Percentiles rank a stretch among this genome's conserved stretches.
Conservation (phyloP, 202 grass and related monocot genomes). For the Sporobolus alterniflorus region DNA sequence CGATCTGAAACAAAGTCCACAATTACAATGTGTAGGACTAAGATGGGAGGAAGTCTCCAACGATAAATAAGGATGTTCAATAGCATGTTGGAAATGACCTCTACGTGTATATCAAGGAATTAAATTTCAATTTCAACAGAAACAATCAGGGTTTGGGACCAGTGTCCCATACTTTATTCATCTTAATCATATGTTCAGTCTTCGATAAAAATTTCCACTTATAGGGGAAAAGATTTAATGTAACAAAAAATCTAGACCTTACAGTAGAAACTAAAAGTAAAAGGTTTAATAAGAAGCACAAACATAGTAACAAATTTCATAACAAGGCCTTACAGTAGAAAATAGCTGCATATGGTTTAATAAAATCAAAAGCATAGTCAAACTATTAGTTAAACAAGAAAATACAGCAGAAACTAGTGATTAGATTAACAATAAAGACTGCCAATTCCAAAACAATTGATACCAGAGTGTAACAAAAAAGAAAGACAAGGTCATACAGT, state of each 20-base stretch:
- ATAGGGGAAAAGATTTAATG: background rate
- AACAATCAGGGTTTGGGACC: background rate
- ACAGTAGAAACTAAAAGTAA: background rate
- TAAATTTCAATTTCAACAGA: background rate
- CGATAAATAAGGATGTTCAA: background rate
- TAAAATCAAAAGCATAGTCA: background rate
- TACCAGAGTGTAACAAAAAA: constrained; percentile 27
- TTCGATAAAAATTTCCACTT: background rate
- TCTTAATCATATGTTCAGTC: background rate
- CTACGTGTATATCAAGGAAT: background rate
- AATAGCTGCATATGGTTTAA: background rate
- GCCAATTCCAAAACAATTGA: background rate
- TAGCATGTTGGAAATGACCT: background rate
- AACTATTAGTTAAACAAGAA: background rate
- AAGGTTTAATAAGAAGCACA: background rate
- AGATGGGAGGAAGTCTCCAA: background rate
- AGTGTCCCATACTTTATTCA: background rate
- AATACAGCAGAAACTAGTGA: background rate
- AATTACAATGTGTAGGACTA: background rate
- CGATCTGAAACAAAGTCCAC: background rate
- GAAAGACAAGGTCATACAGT: too few species aligned
- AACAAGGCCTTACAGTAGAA: background rate
- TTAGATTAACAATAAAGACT: background rate
- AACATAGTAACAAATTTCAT: background rate
- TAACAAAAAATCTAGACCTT: background rate